Base-by-base conservation (phyloP, 1,139 yeast genomes). In the Sugiyamaella pinicola region DNA sequence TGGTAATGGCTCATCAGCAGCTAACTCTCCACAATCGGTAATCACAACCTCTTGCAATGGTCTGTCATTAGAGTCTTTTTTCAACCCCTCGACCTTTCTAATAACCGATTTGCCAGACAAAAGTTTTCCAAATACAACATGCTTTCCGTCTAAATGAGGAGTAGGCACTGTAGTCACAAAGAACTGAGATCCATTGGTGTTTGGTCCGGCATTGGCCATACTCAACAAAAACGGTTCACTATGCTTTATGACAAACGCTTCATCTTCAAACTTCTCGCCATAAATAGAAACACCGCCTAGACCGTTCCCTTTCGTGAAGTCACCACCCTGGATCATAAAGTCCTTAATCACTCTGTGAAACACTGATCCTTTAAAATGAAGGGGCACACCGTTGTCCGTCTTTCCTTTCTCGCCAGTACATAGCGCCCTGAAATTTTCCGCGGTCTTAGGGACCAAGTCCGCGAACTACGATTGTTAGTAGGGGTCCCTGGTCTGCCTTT, bases 141-240 rank as follows among this genome's bases (percentile, higher is more conserved):
- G 99, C 72, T 93, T 91, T 42, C 95, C 95, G 69, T 93, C 93
- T 63, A 91, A 78, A 69, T 87, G 93, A 9, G 93, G 88, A 21
- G 95, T 85, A 48, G 87, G 81, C 4, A 81, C 88, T 12, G 93
- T 85, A 50, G 85, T 81, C 64, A 93, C 84, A 70, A 93, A 93
- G 67, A 90, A 91, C 70, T 93, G 98, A 0, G 96, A 89, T 1
- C 98, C 98, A 68, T 93, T 93, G 58, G 98, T 91, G 69, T 86
- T 84, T 52, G 96, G 91, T 10, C 98, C 98, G 4, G 96, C 88
- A 69, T 90, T 91, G 58, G 98, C 98, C 98, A 93, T 93, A 19
- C 96, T 87, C 65, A 93, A 79, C 63, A 91, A 75, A 69, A 87
- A 91, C 52, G 98, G 97, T 64, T 79, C 78, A 62, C 84, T 91